Percentiles rank a stretch among this genome's conserved stretches.
Conservation (phyloP, 768 basidiomycete genomes). For the Strobilomyces confusus region DNA sequence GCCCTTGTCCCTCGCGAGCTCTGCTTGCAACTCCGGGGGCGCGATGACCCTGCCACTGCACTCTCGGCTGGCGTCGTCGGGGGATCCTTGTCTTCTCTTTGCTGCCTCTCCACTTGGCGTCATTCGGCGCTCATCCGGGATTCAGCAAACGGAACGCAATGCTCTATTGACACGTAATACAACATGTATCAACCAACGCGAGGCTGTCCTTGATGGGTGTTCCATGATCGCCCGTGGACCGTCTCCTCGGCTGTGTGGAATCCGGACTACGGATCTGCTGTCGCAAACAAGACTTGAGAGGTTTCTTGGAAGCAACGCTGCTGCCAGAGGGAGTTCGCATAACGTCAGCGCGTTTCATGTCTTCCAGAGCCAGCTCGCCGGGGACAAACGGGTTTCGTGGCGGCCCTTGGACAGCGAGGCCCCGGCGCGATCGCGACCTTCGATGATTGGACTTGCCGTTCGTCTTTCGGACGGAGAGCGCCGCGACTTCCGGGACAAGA, state of each 20-base stretch:
- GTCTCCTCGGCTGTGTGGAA: not conserved
- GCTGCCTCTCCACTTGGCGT: not conserved
- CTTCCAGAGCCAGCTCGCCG: not conserved
- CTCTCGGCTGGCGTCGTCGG: conserved; percentile 56
- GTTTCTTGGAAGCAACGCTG: not conserved
- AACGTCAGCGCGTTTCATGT: not conserved
- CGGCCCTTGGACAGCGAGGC: conserved; percentile 6
- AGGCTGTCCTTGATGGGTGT: conserved; percentile 24
- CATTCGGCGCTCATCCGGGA: not conserved
- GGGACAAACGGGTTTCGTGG: not conserved
- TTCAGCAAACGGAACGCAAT: not conserved
- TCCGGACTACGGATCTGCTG: not conserved
- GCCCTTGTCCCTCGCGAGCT: conserved; percentile 26
- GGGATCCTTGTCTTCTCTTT: conserved; percentile 37
- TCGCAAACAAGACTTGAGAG: conserved; percentile 14
- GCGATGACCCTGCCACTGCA: conserved; percentile 41
- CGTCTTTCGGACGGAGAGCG: conserved; percentile 2
- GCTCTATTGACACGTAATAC: no score
- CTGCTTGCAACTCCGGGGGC: conserved; percentile 41
- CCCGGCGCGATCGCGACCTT: conserved; percentile 11
- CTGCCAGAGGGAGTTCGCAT: not conserved
- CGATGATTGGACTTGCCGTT: conserved; percentile 1
- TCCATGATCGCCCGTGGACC: conserved; percentile 7
- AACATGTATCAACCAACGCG: no score
- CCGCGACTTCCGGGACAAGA: not conserved